A percentile compares a stretch with the other conserved stretches of the same genome.
Evolutionary conservation across 2,329 filamentous ascomycete species (phyloP).

Genomic region (Phaeomoniella chlamydospora): DNA sequence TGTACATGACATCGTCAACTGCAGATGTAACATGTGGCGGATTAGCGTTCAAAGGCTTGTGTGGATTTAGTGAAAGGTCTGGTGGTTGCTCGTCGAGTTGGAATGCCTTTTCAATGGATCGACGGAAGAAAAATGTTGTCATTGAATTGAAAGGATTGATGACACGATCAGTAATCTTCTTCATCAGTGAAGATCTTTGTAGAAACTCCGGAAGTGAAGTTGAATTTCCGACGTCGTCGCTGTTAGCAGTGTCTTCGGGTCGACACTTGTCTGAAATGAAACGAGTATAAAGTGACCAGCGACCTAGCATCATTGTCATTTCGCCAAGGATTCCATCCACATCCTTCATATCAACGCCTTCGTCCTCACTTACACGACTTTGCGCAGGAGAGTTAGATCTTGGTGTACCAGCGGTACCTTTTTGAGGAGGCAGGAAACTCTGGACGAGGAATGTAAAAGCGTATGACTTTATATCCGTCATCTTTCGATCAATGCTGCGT

Average conservation of each 20-base stretch:
- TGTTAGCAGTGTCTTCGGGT: conserved; percentile 7
- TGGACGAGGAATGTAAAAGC: conserved; percentile 95
- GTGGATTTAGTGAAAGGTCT: conserved; percentile 63
- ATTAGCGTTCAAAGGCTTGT: conserved; percentile 57
- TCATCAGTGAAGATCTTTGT: conserved; percentile 61
- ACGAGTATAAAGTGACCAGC: conserved; percentile 83
- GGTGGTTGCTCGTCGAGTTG: conserved; percentile 81
- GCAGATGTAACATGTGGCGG: conserved; percentile 87
- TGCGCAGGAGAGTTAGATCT: conserved; percentile 64
- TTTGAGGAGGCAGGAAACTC: conserved; percentile 68
- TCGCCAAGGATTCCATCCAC: conserved; percentile 78
- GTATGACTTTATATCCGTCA: conserved; percentile 95
- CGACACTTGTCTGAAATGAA: conserved; percentile 78
- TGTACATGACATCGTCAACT: conserved; percentile 98
- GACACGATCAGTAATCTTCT: conserved; percentile 63
- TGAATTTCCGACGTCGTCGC: conserved; percentile 42
- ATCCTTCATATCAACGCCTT: conserved; percentile 92
- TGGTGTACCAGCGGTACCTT: conserved; percentile 44
- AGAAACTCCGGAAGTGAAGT: conserved; percentile 58
- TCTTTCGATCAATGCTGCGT: conserved; percentile 62
- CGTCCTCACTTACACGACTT: conserved; percentile 61
- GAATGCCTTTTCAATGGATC: conserved; percentile 94
- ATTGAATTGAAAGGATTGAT: conserved; percentile 75
- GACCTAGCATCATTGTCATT: conserved; percentile 78
- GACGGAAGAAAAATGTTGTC: conserved; percentile 91